Evolutionary conservation across 345 rosid species (phyloP), one percentile per base, ranked within the genome.

Genomic region (Hibiscus mutabilis): DNA sequence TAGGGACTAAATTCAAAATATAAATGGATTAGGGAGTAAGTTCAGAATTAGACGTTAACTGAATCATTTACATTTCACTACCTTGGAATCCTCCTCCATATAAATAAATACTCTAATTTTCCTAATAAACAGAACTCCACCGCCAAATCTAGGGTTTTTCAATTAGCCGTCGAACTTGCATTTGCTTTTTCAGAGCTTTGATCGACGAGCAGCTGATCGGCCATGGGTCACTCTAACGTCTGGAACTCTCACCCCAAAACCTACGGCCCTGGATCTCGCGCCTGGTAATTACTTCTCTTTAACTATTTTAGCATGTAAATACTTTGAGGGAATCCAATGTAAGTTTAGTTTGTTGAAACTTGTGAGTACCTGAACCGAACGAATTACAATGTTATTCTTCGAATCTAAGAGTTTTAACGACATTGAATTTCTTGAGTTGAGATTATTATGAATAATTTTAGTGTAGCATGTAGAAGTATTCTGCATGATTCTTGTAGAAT

Each of bases 231-330:
- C 80, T 35, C 84, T 25, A 85, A 85, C 76, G 77, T 85, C 13
- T 85, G 86, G 88, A 85, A 81, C 68, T 75, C 84, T 71, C 88
- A 85, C 76, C 88, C 88, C 18, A 85, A 85, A 74, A 82, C 49
- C 69, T 71, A 80, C 74, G 88, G 88, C 12, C 86, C 88, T 18
- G 86, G 88, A 9, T 85, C 88, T 67, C 84, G 88, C n/a, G 55
- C 84, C 18, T 85, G 88, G 88, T 82, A 66, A 37, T 4, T 22
- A 10, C 14, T 44, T 49, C 24, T 27, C n/a, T 51, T 5, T 16
- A 51, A 47, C 15, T 47, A 14, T 35, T 63, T 63, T 35, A 35
- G 9, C 16, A 10, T 18, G 18, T 9, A 18, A 9, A 3, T 3
- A 6, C 5, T 21, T 12, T 1, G 37, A 63, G 1, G 9, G 9